Conservation (phyloP, 352 stramenopile genomes). For the Globisporangium cederbergense region DNA sequence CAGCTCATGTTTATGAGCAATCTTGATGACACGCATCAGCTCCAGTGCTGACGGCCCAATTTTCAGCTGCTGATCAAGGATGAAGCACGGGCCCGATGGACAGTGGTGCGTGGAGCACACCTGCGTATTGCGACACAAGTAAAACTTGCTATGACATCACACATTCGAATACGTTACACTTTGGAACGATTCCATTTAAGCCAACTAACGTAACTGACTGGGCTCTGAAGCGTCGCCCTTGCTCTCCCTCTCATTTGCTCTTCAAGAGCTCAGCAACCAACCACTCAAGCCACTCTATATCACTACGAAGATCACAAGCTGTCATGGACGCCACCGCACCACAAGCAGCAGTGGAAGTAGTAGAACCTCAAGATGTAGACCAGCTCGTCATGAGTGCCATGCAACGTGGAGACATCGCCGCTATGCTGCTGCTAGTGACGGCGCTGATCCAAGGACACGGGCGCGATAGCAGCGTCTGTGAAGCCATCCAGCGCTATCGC, state of each 20-base stretch:
- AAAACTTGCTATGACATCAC: too few relatives aligned
- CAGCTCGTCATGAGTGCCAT: neutral
- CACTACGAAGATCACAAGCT: neutral
- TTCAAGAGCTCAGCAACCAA: neutral
- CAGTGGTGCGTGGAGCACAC: too few relatives aligned
- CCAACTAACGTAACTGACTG: too few relatives aligned
- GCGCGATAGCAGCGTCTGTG: conserved; percentile 2
- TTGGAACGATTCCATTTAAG: too few relatives aligned
- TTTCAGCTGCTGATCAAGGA: too few relatives aligned
- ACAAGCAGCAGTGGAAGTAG: neutral
- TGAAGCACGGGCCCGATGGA: too few relatives aligned
- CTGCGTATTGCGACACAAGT: too few relatives aligned
- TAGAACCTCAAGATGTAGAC: neutral
- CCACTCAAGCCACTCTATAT: neutral
- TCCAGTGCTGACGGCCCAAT: too few relatives aligned
- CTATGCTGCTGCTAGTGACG: neutral
- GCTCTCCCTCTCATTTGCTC: neutral
- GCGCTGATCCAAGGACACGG: neutral
- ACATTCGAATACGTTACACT: too few relatives aligned
- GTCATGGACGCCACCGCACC: neutral
- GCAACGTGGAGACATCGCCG: neutral
- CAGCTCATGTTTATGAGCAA: neutral
- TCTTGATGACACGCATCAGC: neutral
- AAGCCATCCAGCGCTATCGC: conserved; percentile 15
- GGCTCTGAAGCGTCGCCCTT: too few relatives aligned